Percentiles rank a stretch among this genome's conserved stretches.
phyloP scores from a whole-genome alignment of 129 eudicot genomes.

The Logfia minima region DNA sequence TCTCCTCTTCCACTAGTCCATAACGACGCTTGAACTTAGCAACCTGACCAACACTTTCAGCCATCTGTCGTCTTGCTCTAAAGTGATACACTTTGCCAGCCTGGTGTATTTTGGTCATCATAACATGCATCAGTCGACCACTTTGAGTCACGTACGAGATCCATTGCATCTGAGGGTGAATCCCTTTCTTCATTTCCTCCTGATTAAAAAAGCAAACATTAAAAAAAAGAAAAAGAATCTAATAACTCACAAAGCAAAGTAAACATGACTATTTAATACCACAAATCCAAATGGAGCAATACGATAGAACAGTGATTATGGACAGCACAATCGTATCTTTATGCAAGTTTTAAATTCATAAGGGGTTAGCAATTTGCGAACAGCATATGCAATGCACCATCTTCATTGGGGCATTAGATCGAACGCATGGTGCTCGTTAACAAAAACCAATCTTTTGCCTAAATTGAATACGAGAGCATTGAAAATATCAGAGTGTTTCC shows the following conservation, averaged over 20 bases:
- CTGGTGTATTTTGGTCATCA: conserved; percentile 85
- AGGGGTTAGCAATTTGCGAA: neutral
- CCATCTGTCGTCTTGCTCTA: conserved; percentile 83
- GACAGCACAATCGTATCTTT: neutral
- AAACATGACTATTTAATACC: neutral
- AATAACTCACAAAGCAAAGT: neutral
- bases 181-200: conserved; percentile 90
- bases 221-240: neutral
- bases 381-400: neutral
- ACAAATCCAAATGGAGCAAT: neutral
- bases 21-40: conserved; percentile 90
- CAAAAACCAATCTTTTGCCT: neutral
- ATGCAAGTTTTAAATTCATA: neutral
- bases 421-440: conserved; percentile 30
- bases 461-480: neutral
- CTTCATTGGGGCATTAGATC: conserved; percentile 30
- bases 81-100: conserved; percentile 89
- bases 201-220: neutral
- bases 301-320: neutral
- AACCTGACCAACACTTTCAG: conserved; percentile 75
- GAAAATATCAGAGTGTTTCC: neutral
- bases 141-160: conserved; percentile 89
- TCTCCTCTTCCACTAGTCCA: conserved; percentile 60
- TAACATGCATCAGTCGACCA: conserved; percentile 77
- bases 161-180: conserved; percentile 99